Base-by-base conservation (phyloP, 1,139 yeast species). In the Hyphopichia burtonii region DNA sequence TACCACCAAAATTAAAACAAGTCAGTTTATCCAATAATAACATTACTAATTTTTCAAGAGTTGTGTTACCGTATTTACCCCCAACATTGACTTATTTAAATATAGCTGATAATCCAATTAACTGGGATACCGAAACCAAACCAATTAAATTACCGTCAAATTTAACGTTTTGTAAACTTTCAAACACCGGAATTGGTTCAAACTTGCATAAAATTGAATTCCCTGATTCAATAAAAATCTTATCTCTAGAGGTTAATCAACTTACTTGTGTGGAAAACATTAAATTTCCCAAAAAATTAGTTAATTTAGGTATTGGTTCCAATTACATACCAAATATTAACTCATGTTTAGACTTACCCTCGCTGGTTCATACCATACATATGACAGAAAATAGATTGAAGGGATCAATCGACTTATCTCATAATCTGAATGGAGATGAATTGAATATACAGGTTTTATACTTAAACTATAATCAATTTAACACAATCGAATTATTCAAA, bases 41-140 rank as follows among this genome's bases (percentile, higher is more conserved):
- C 15, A 38, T 38, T 17, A 38, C 36, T 12, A n/a, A 44, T n/a
- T 34, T 57, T 23, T 28, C 28, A 6, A 48, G 52, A 36, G 25
- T 51, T 7, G 22, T 43, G n/a, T 19, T 25, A 0, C 34, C 46
- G 0, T 32, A 14, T 3, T 39, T 54, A 1, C 49, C 50, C 3
- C 25, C 31, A 3, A 36, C 38, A 3, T 41, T 61, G 16, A 41
- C 39, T 16, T 42, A 41, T 17, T 42, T 61, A 22, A 47, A 46
- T 34, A 34, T 60, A n/a, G 51, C 62, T 2, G 50, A 57, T 42
- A 61, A 61, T 44, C 62, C 61, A 1, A 54, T 59, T n/a, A 48
- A 51, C 34, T 61, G 66, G 66, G 33, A 33, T n/a, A 12, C 12
- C 10, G 15, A 11, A 9, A 15, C 33, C 8, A 28, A 11, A 3